phyloP scores from a whole-genome alignment of 805 yeast genomes.

The Starmerella gropengiesseri region DNA sequence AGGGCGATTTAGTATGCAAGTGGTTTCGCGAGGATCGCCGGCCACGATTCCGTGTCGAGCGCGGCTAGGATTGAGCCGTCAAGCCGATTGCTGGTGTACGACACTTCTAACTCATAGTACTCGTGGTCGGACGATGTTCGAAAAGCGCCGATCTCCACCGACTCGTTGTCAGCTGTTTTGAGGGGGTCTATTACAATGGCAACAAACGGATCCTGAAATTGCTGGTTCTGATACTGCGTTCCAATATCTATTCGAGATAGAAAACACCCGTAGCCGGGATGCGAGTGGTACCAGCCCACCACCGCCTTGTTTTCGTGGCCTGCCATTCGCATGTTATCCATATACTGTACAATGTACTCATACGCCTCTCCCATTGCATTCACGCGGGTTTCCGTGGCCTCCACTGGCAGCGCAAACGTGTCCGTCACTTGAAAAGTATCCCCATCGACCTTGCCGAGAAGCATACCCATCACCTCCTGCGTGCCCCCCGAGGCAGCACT shows the following conservation, averaged over 20 bases:
- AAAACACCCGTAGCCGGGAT: constrained; percentile 98
- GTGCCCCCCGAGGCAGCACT: constrained; percentile 79
- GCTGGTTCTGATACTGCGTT: constrained; percentile 93
- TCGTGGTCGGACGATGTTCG: constrained; percentile 35
- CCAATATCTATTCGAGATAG: constrained; percentile 84
- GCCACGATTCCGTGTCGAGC: constrained; percentile 19
- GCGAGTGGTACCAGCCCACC: constrained; percentile 96
- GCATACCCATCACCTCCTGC: constrained; percentile 91
- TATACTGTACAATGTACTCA: constrained; percentile 84
- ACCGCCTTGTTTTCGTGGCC: constrained; percentile 57
- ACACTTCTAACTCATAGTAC: constrained; percentile 57
- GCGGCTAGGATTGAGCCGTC: constrained; percentile 40
- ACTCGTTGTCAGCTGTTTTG: constrained; percentile 82
- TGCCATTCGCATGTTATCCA: constrained; percentile 41
- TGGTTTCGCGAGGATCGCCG: constrained; percentile 1
- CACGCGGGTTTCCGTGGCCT: constrained; percentile 91
- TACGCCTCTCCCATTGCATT: constrained; percentile 91
- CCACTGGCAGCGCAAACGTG: constrained; percentile 79
- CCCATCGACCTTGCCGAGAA: constrained; percentile 57
- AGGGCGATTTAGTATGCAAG: too few relatives aligned
- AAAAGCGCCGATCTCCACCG: constrained; percentile 95
- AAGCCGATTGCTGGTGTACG: constrained; percentile 42
- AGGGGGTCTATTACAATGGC: constrained; percentile 97
- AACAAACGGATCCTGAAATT: constrained; percentile 85
- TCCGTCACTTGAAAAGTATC: constrained; percentile 58